Base-by-base conservation (phyloP, 2,329 filamentous ascomycete genomes). In the Phialophora verrucosa region DNA sequence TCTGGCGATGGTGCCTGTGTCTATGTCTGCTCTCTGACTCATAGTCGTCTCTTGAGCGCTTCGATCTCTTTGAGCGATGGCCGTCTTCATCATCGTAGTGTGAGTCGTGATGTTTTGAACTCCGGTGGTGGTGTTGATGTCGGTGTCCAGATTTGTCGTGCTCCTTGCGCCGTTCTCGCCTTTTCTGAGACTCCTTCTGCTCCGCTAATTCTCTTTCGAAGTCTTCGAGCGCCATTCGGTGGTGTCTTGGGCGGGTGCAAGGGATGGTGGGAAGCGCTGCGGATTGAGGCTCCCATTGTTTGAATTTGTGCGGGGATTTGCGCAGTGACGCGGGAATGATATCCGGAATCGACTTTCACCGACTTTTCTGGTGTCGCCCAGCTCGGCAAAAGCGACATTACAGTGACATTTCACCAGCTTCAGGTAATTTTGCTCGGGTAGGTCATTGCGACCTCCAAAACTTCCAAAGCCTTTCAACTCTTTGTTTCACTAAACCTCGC, bases 181-280 rank as follows among this genome's bases (percentile, higher is more conserved):
- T 76, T 63, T 72, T 75, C 60, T 75, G 70, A n/a, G 74, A 66
- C 32, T 72, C 76, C 70, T 69, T 79, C 63, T 69, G 68, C 60
- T 74, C 85, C 1, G 89, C 90, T 12, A 96, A 83, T 29, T 88
- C 83, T 75, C 89, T 91, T 77, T 96, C 92, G 66, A 96, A 96
- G 65, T 93, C 91, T 71, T 88, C 86, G 65, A 89, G 76, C 4
- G 84, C 83, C 87, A 88, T 88, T 31, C 59, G 58, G 38, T n/a
- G 12, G 57, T 12, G 14, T 14, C n/a, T 35, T 44, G 20, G 1
- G 14, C 23, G 8, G 27, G n/a, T 31, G 29, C 17, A 17, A 17
- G 25, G 17, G 29, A 25, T 50, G 25, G 49, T 44, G 17, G 38
- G 11, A 23, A 44, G 44, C n/a, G 25, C 10, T 29, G 14, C 29